These are phyloP conservation scores for Trichoderma oligosporum DNA, from an alignment of 2,329 filamentous ascomycete species.

Conservation along the genomic window DNA sequence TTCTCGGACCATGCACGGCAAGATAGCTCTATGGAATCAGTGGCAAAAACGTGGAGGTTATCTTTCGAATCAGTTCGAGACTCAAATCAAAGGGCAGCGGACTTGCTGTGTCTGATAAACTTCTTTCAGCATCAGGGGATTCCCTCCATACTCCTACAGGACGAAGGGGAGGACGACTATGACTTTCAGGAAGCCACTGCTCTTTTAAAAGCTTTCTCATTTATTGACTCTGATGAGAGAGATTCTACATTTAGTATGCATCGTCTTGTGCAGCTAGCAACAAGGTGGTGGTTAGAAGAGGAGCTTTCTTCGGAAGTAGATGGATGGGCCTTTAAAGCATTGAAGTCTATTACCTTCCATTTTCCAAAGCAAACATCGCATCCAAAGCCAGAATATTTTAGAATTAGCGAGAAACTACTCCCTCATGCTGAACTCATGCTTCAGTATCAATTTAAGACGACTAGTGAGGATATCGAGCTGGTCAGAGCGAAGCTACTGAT, in stretches of 20 bases:
- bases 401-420: slow-evolving; percentile 1
- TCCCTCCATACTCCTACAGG: slow-evolving; percentile 4
- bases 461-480: not conserved
- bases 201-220: slow-evolving; percentile 12
- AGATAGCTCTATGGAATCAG: not conserved
- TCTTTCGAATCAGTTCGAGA: slow-evolving; percentile 10
- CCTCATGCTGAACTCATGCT: slow-evolving; percentile 18
- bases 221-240: slow-evolving; percentile 8
- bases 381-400: not conserved
- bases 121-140: slow-evolving; percentile 19
- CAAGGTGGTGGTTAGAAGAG: slow-evolving; percentile 15
- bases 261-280: slow-evolving; percentile 16
- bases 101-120: slow-evolving; percentile 11
- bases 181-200: slow-evolving; percentile 9
- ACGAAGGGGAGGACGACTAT: not conserved
- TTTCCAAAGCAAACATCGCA: not conserved
- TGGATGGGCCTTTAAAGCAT: slow-evolving; percentile 10
- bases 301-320: slow-evolving; percentile 5
- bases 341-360: not conserved
- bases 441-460: slow-evolving; percentile 8
- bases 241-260: slow-evolving; percentile 12
- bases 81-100: slow-evolving; percentile 13
- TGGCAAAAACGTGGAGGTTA: slow-evolving; percentile 9
- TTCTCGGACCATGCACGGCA: slow-evolving; percentile 5
- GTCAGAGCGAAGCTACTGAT: not conserved